These are phyloP conservation scores for Thalassiosira ordinaria DNA, from an alignment of 352 stramenopile species.

Conservation along the genomic window DNA sequence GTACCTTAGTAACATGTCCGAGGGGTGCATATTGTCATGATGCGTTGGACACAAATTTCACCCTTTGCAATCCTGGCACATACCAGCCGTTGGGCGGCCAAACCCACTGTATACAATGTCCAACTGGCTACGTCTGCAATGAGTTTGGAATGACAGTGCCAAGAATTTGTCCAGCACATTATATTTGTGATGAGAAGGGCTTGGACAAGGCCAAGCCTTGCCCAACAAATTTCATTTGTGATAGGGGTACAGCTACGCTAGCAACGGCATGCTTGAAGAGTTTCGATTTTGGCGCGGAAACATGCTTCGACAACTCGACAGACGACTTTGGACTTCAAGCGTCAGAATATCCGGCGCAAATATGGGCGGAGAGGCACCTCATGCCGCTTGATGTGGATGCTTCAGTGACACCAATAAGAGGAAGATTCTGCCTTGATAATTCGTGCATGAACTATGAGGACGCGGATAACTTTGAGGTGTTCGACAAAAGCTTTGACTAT, in stretches of 20 bases:
- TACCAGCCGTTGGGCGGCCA: constrained; percentile 90
- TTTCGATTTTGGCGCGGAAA: constrained; percentile 43
- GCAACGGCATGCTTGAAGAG: constrained; percentile 88
- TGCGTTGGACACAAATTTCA: constrained; percentile 91
- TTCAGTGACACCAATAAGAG: constrained; percentile 87
- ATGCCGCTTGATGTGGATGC: constrained; percentile 89
- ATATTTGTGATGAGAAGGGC: constrained; percentile 92
- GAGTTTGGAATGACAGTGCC: constrained; percentile 92
- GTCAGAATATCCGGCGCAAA: constrained; percentile 86
- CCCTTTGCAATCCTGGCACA: constrained; percentile 91
- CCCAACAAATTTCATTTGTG: constrained; percentile 94
- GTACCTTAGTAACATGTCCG: constrained; percentile 84
- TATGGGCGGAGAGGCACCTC: constrained; percentile 93
- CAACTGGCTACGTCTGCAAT: constrained; percentile 94
- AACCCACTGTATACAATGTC: constrained; percentile 90
- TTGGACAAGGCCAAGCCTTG: constrained; percentile 92
- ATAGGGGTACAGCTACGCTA: constrained; percentile 94
- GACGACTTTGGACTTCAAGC: constrained; percentile 94
- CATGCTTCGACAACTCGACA: constrained; percentile 95
- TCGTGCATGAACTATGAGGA: constrained; percentile 90
- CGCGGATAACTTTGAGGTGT: constrained; percentile 86
- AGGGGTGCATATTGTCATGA: constrained; percentile 90
- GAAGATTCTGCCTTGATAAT: constrained; percentile 94
- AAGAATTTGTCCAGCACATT: constrained; percentile 92
- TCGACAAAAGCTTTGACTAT: constrained; percentile 88